phyloP scores from a whole-genome alignment of 176 grass and related monocot genomes.

The Thalia dealbata region DNA sequence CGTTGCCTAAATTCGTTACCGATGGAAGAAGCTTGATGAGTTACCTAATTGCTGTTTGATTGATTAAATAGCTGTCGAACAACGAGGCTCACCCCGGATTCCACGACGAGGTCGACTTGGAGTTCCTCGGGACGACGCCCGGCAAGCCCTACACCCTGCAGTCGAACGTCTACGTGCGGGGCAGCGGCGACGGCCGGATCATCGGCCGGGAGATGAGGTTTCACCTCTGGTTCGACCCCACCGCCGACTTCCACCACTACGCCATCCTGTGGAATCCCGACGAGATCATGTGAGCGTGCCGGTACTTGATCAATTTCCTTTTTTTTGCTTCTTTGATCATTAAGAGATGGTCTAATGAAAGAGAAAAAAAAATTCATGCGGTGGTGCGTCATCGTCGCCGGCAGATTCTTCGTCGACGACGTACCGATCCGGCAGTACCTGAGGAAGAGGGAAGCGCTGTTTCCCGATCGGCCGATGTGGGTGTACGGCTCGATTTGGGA shows the following conservation, averaged over 20 bases:
- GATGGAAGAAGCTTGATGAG: neutral
- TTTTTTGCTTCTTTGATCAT: no score
- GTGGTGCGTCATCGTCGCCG: no score
- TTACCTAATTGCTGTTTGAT: neutral
- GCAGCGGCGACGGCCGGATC: constrained; percentile 2
- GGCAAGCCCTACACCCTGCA: constrained; percentile 3
- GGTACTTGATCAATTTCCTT: no score
- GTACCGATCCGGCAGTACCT: neutral
- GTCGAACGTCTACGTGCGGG: constrained; percentile 2
- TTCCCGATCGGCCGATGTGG: constrained; percentile 8
- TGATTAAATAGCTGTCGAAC: neutral
- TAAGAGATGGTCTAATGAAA: no score
- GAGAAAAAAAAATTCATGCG: no score
- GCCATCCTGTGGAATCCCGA: constrained; percentile 57
- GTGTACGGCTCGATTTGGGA: constrained; percentile 5
- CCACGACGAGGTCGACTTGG: constrained; percentile 3
- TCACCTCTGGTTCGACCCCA: constrained; percentile 79
- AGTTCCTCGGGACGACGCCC: neutral
- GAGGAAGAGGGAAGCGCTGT: neutral
- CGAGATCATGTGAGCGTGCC: neutral
- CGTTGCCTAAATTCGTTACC: neutral
- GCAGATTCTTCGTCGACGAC: constrained; percentile 4
- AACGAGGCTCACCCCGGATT: neutral
- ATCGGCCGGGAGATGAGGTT: constrained; percentile 9
- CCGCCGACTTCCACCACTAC: constrained; percentile 67